phyloP scores from a whole-genome alignment of 108 stramenopile species.

The Schizochytrium sp. region DNA sequence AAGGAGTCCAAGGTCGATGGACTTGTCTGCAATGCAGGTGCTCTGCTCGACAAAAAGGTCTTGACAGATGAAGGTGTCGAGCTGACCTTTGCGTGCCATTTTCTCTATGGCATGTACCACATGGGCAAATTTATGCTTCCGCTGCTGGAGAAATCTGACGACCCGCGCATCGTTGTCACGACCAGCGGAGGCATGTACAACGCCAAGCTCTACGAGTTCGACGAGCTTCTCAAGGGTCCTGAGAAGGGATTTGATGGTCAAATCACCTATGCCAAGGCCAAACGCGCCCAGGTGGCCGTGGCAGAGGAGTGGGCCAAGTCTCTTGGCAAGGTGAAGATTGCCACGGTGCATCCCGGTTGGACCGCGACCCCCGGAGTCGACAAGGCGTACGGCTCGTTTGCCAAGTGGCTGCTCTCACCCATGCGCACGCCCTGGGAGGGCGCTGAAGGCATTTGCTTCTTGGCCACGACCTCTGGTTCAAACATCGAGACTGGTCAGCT shows the following conservation, averaged over 20 bases:
- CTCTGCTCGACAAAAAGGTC: conserved; percentile 64
- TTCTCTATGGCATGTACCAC: conserved; percentile 64
- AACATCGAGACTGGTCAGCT: conserved; percentile 66
- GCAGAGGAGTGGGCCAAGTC: conserved; percentile 47
- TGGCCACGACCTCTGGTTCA: conserved; percentile 45
- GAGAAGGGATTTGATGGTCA: conserved; percentile 59
- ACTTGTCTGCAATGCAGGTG: conserved; percentile 83
- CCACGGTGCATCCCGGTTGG: conserved; percentile 60
- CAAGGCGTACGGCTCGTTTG: conserved; percentile 60
- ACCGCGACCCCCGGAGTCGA: conserved; percentile 66
- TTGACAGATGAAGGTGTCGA: conserved; percentile 73
- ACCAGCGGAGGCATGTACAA: conserved; percentile 79
- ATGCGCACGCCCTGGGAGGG: conserved; percentile 77
- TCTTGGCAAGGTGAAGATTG: background rate
- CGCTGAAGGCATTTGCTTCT: conserved; percentile 77
- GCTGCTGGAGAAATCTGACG: conserved; percentile 40
- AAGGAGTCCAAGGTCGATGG: conserved; percentile 64
- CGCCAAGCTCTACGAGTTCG: conserved; percentile 64
- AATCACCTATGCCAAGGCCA: conserved; percentile 76
- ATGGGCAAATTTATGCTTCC: conserved; percentile 64
- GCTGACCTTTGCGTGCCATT: conserved; percentile 73
- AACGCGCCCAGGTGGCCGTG: conserved; percentile 77
- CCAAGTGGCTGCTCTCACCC: conserved; percentile 69
- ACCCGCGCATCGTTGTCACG: conserved; percentile 51
- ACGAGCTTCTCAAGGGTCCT: conserved; percentile 57